phyloP scores from a whole-genome alignment of 148 eudicot genomes.

The Selenicereus undatus region DNA sequence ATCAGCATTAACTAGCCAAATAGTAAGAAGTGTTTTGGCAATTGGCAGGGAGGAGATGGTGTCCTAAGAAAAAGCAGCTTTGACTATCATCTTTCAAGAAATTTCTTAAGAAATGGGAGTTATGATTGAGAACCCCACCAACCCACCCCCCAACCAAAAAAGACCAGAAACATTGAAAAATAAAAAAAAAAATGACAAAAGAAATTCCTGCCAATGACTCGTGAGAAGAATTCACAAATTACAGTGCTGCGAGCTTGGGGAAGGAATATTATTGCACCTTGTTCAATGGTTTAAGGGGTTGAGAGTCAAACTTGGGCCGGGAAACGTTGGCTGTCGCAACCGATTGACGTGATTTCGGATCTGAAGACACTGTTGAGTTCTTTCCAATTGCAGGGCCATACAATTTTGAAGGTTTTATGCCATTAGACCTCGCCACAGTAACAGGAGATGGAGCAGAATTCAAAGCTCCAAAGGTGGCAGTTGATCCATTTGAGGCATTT shows the following conservation, averaged over 20 bases:
- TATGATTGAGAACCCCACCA: too few species aligned
- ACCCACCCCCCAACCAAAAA: too few species aligned
- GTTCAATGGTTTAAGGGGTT: slow-evolving; percentile 36
- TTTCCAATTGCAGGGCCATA: slow-evolving; percentile 28
- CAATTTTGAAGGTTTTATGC: slow-evolving; percentile 37
- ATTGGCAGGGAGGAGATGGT: neutral
- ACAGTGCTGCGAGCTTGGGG: neutral
- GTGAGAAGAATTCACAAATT: neutral
- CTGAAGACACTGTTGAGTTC: slow-evolving; percentile 29
- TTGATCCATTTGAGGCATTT: slow-evolving; percentile 27
- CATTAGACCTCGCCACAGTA: slow-evolving; percentile 24
- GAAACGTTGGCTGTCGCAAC: slow-evolving; percentile 37
- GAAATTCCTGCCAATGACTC: neutral
- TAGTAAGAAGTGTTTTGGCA: neutral
- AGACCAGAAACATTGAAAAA: too few species aligned
- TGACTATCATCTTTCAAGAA: too few species aligned
- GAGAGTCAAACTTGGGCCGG: slow-evolving; percentile 36
- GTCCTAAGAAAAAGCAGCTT: too few species aligned
- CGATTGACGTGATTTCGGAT: slow-evolving; percentile 43
- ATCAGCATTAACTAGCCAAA: neutral
- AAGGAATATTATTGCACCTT: slow-evolving; percentile 21
- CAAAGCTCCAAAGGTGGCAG: slow-evolving; percentile 10
- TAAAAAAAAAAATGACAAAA: too few species aligned
- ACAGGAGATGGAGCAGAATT: slow-evolving; percentile 21
- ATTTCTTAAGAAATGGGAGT: neutral